A percentile compares a stretch with the other conserved stretches of the same genome.
These are phyloP conservation scores for Starmerella apis DNA, from an alignment of 805 yeast genomes.

Conservation along the genomic window DNA sequence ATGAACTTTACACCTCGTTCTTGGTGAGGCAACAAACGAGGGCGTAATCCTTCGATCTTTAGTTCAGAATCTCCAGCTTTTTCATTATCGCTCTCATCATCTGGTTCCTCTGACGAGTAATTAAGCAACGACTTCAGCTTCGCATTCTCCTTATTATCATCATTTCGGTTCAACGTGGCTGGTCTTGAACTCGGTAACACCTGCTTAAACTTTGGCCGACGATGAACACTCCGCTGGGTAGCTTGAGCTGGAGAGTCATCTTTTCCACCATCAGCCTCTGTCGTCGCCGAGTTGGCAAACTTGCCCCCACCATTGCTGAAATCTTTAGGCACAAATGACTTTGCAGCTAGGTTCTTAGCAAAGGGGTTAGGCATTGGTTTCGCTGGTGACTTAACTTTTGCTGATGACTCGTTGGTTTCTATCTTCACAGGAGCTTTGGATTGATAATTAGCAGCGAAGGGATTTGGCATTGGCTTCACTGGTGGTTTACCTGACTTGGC, in stretches of 20 bases:
- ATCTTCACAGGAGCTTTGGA: background rate
- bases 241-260: background rate
- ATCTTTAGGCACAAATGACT: background rate
- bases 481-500: background rate
- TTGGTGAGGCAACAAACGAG: conserved; percentile 40
- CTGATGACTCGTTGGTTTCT: background rate
- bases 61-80: conserved; percentile 1
- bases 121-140: background rate
- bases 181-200: background rate
- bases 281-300: conserved; percentile 3
- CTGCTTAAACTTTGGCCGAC: background rate
- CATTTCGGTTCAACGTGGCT: background rate
- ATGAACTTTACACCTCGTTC: conserved; percentile 38
- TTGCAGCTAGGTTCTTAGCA: background rate
- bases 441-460: background rate
- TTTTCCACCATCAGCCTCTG: background rate
- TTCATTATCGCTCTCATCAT: background rate
- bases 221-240: background rate
- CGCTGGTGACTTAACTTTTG: background rate
- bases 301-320: background rate
- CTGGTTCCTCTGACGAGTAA: background rate
- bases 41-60: conserved; percentile 34
- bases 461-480: conserved; percentile 4
- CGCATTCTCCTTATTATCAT: background rate
- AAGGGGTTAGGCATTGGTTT: background rate